Evolutionary conservation across 495 filamentous ascomycete genomes (phyloP).

Genomic region (Acidiella bohemica): DNA sequence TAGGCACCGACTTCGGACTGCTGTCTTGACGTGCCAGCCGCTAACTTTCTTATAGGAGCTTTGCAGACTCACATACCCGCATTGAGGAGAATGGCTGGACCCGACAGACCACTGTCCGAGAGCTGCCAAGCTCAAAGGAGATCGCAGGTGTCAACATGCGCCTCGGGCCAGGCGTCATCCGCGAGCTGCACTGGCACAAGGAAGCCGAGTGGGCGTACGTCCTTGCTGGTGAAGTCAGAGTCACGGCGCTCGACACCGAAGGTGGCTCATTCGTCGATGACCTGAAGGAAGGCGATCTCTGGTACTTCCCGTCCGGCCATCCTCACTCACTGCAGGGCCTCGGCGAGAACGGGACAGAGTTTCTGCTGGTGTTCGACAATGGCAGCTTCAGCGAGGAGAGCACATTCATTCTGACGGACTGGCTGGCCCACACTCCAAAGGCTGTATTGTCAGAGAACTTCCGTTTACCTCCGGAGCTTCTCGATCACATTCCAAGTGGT

Average conservation of each 20-base stretch:
- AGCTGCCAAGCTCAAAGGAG: conserved; percentile 44
- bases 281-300: conserved; percentile 54
- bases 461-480: conserved; percentile 43
- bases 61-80: conserved; percentile 51
- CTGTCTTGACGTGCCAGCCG: background rate
- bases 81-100: conserved; percentile 62
- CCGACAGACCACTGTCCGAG: conserved; percentile 49
- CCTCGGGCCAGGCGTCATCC: conserved; percentile 51
- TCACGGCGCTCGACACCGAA: conserved; percentile 54
- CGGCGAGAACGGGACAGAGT: conserved; percentile 52
- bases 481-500: conserved; percentile 40
- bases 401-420: conserved; percentile 55
- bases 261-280: conserved; percentile 58
- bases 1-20: background rate
- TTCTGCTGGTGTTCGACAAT: conserved; percentile 57
- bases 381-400: conserved; percentile 57
- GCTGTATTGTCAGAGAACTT: conserved; percentile 54
- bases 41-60: conserved; percentile 34
- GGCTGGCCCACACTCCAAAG: conserved; percentile 51
- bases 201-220: conserved; percentile 55
- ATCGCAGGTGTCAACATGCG: conserved; percentile 58
- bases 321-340: conserved; percentile 59
- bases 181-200: conserved; percentile 62
- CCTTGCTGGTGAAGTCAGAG: conserved; percentile 26
- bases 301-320: conserved; percentile 62